Percentiles rank a stretch among this genome's conserved stretches.
Conservation (phyloP, 1,284 basidiomycete genomes). For the Neonothopanus nambi region DNA sequence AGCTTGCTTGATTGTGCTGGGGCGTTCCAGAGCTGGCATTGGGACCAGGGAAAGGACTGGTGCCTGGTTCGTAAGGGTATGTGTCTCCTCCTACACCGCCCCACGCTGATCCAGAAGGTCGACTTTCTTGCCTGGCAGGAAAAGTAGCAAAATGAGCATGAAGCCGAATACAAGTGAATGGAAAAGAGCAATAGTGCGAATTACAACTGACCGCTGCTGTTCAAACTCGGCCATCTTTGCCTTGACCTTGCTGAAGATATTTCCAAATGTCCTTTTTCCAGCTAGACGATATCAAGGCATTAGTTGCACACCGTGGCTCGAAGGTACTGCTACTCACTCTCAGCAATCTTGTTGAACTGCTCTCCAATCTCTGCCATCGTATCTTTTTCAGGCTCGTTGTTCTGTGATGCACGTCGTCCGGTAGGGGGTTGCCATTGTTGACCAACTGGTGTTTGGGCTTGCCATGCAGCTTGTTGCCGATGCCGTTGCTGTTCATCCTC, state of each 20-base stretch:
- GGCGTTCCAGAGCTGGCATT: constrained; percentile 16
- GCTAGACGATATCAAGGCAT: constrained; percentile 37
- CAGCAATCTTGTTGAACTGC: constrained; percentile 71
- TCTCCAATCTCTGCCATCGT: constrained; percentile 71
- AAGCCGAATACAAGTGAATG: neutral
- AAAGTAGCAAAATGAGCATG: neutral
- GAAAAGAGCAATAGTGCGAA: neutral
- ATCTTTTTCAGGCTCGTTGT: constrained; percentile 34
- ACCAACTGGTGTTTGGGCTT: constrained; percentile 14
- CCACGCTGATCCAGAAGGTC: constrained; percentile 10
- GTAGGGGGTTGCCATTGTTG: constrained; percentile 27
- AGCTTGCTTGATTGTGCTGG: constrained; percentile 30
- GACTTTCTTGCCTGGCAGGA: constrained; percentile 8
- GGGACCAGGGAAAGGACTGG: constrained; percentile 14
- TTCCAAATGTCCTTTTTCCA: constrained; percentile 75
- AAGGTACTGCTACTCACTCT: constrained; percentile 49
- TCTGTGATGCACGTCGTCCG: constrained; percentile 14
- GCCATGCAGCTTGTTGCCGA: constrained; percentile 27
- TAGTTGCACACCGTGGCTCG: neutral
- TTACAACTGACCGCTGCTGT: constrained; percentile 33
- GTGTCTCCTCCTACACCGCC: constrained; percentile 20
- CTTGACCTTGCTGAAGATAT: constrained; percentile 70
- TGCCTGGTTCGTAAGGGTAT: constrained; percentile 18
- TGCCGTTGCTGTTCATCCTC: constrained; percentile 58
- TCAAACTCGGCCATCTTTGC: constrained; percentile 81